Percentiles rank a stretch among this genome's conserved stretches.
Conservation (phyloP, 352 stramenopile species). For the Plasmopara halstedii region DNA sequence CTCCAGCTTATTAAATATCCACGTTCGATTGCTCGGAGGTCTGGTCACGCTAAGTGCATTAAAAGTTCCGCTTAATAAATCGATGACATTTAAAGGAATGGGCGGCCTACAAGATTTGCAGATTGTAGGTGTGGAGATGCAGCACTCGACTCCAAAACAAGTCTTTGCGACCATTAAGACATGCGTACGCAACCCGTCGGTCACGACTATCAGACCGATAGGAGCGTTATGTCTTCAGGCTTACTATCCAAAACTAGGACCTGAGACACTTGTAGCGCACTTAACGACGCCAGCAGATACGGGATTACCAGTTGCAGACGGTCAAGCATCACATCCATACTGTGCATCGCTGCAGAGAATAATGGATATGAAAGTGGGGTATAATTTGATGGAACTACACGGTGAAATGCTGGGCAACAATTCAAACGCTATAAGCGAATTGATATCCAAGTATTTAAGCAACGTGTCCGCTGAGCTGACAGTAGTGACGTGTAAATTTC, state of each 20-base stretch:
- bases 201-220: constrained; percentile 56
- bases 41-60: constrained; percentile 43
- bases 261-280: constrained; percentile 42
- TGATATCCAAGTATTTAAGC: constrained; percentile 78
- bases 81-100: constrained; percentile 53
- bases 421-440: constrained; percentile 48
- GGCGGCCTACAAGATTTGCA: constrained; percentile 52
- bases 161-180: constrained; percentile 67
- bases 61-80: constrained; percentile 43
- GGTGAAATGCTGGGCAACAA: constrained; percentile 61
- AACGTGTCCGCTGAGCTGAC: constrained; percentile 42
- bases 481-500: constrained; percentile 50
- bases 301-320: constrained; percentile 32
- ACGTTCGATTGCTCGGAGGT: constrained; percentile 41
- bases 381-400: constrained; percentile 62
- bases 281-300: constrained; percentile 32
- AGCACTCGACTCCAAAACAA: constrained; percentile 42
- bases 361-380: constrained; percentile 35
- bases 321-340: constrained; percentile 47
- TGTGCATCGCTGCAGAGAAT: constrained; percentile 28
- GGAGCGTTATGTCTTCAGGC: constrained; percentile 55
- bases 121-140: constrained; percentile 57
- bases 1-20: constrained; percentile 35
- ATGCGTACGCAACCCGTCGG: constrained; percentile 79
- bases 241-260: constrained; percentile 36